These are phyloP conservation scores for Fibroporia radiculosa DNA, from an alignment of 768 basidiomycete genomes.

Conservation along the genomic window DNA sequence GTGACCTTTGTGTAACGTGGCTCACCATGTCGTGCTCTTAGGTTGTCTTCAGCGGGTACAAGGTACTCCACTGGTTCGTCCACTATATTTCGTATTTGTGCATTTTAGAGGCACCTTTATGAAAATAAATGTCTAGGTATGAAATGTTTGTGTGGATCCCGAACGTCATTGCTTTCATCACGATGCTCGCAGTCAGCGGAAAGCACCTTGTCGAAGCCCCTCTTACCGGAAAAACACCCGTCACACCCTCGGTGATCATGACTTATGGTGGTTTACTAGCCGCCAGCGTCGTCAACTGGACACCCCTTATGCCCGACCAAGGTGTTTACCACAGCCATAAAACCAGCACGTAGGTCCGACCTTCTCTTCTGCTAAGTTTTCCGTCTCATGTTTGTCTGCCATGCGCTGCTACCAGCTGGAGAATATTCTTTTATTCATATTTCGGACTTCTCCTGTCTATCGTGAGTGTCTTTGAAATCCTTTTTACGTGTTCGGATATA, in stretches of 20 bases:
- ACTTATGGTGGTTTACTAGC: slow-evolving; percentile 38
- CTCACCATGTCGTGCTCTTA: slow-evolving; percentile 13
- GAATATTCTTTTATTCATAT: slow-evolving; percentile 38
- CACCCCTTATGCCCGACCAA: slow-evolving; percentile 38
- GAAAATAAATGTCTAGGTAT: slow-evolving; percentile 18
- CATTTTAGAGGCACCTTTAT: not conserved
- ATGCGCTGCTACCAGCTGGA: slow-evolving; percentile 16
- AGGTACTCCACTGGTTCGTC: slow-evolving; percentile 26
- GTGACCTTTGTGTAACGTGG: slow-evolving; percentile 25
- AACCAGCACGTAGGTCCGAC: slow-evolving; percentile 10
- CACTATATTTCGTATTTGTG: not conserved
- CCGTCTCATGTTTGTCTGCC: not conserved
- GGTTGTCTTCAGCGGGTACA: slow-evolving; percentile 28
- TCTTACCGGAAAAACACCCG: slow-evolving; percentile 14
- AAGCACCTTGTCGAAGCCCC: slow-evolving; percentile 22
- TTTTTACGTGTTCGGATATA: too few species aligned
- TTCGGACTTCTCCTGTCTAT: slow-evolving; percentile 36
- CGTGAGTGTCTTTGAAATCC: slow-evolving; percentile 25
- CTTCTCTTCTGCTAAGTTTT: not conserved
- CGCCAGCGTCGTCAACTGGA: slow-evolving; percentile 34
- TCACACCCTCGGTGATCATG: slow-evolving; percentile 27
- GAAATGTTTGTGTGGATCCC: slow-evolving; percentile 34
- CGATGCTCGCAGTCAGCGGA: slow-evolving; percentile 29
- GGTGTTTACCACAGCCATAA: slow-evolving; percentile 37
- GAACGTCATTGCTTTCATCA: slow-evolving; percentile 29